Percentiles rank a stretch among this genome's conserved stretches.
phyloP scores from a whole-genome alignment of 2,329 filamentous ascomycete species.

The Fusarium illudens region DNA sequence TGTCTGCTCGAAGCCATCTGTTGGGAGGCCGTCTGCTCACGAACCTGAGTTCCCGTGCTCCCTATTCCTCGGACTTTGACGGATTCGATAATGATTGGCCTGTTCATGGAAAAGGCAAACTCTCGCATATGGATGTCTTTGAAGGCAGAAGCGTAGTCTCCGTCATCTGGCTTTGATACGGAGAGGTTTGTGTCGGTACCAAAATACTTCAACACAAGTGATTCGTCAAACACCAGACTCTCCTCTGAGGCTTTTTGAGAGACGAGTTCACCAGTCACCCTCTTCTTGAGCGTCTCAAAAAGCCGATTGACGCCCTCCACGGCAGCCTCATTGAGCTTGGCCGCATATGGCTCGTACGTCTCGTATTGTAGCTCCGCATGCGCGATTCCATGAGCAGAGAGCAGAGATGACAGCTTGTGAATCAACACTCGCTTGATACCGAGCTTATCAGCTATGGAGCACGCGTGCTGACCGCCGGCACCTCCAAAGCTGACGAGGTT shows the following conservation, averaged over 20 bases:
- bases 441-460: conserved; percentile 51
- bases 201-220: conserved; percentile 59
- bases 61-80: conserved; percentile 42
- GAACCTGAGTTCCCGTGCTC: neutral
- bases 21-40: neutral
- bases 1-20: neutral
- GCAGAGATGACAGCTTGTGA: conserved; percentile 52
- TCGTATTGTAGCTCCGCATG: conserved; percentile 52
- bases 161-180: conserved; percentile 50
- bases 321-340: conserved; percentile 18
- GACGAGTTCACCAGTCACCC: conserved; percentile 49
- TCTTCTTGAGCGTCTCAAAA: conserved; percentile 40
- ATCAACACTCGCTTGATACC: conserved; percentile 53
- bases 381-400: conserved; percentile 56
- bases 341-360: conserved; percentile 45
- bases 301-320: conserved; percentile 30
- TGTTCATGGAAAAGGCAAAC: conserved; percentile 51
- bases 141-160: conserved; percentile 50
- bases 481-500: conserved; percentile 66
- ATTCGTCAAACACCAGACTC: conserved; percentile 52
- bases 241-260: conserved; percentile 51
- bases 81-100: conserved; percentile 53
- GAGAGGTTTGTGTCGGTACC: conserved; percentile 54
- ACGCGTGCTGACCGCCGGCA: conserved; percentile 70
- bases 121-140: conserved; percentile 49